These are phyloP conservation scores for Massospora cicadina DNA, from an alignment of 371 early-diverging fungal species.

Conservation along the genomic window DNA sequence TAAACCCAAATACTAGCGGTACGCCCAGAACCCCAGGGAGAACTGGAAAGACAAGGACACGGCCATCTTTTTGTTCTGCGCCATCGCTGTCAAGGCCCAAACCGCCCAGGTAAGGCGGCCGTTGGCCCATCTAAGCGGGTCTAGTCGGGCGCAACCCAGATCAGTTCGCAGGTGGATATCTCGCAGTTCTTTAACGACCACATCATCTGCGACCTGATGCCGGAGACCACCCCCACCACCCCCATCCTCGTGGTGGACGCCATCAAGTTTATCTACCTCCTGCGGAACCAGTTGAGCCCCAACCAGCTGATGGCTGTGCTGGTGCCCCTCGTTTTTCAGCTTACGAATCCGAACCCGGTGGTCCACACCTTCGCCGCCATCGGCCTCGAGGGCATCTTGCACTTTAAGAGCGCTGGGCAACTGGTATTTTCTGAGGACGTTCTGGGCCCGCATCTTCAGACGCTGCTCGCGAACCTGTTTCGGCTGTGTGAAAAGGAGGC, in stretches of 20 bases:
- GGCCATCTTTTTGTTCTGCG: slow-evolving; percentile 76
- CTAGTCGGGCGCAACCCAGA: slow-evolving; percentile 57
- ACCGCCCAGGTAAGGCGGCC: slow-evolving; percentile 25
- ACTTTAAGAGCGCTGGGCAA: slow-evolving; percentile 41
- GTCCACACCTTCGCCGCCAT: slow-evolving; percentile 89
- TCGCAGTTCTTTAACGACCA: slow-evolving; percentile 63
- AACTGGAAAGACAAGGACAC: slow-evolving; percentile 94
- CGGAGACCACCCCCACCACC: slow-evolving; percentile 51
- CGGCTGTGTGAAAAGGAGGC: slow-evolving; percentile 40
- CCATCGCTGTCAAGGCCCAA: slow-evolving; percentile 54
- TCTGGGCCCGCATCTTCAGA: slow-evolving; percentile 43
- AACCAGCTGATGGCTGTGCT: slow-evolving; percentile 54
- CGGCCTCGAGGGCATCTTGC: slow-evolving; percentile 74
- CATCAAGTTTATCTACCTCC: slow-evolving; percentile 77
- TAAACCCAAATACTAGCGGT: not conserved
- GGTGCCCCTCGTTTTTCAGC: slow-evolving; percentile 61
- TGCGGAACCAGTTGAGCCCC: slow-evolving; percentile 67
- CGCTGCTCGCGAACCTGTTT: slow-evolving; percentile 56
- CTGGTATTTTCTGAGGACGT: slow-evolving; percentile 38
- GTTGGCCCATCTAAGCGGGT: not conserved
- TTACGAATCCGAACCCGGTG: slow-evolving; percentile 56
- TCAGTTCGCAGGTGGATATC: slow-evolving; percentile 60
- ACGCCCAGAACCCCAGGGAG: slow-evolving; percentile 31
- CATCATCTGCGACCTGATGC: slow-evolving; percentile 63
- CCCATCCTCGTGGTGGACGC: slow-evolving; percentile 88